Percentiles rank a stretch among this genome's conserved stretches.
phyloP scores from a whole-genome alignment of 2,329 filamentous ascomycete genomes.

The Trichoderma cornu-damae region DNA sequence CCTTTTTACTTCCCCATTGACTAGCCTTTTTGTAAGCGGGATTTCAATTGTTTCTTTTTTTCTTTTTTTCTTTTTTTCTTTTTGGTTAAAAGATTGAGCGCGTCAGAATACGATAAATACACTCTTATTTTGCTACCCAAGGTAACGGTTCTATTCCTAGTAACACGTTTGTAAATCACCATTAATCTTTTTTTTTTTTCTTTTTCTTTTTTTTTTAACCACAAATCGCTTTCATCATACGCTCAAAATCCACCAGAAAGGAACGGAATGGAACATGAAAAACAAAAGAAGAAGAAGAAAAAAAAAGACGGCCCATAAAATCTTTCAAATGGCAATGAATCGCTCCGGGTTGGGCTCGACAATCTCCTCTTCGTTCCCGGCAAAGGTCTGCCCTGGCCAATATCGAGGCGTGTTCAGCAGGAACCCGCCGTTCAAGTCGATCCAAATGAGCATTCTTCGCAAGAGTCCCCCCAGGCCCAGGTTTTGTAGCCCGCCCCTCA shows the following conservation, averaged over 20 bases:
- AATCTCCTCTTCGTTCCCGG: slow-evolving; percentile 19
- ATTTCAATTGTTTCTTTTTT: no score
- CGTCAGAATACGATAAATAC: neutral
- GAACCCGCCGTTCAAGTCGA: slow-evolving; percentile 40
- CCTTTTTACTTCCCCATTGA: no score
- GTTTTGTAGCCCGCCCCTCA: slow-evolving; percentile 40
- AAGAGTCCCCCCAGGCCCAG: slow-evolving; percentile 44
- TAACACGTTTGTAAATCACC: neutral
- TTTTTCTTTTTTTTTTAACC: neutral
- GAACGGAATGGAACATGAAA: neutral
- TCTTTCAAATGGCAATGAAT: slow-evolving; percentile 27
- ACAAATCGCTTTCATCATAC: neutral
- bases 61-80: neutral
- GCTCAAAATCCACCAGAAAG: neutral
- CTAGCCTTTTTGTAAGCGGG: neutral
- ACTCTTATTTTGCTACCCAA: neutral
- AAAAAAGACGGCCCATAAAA: neutral
- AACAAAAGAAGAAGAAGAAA: neutral
- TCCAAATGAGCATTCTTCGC: slow-evolving; percentile 44
- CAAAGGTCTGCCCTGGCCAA: slow-evolving; percentile 31
- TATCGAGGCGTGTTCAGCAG: slow-evolving; percentile 31
- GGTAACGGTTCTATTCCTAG: neutral
- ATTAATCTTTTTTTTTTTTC: neutral
- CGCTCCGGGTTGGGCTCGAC: slow-evolving; percentile 32
- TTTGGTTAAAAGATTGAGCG: neutral